These are phyloP conservation scores for Talaromyces sp. DNA, from an alignment of 2,329 filamentous ascomycete species.

Conservation along the genomic window DNA sequence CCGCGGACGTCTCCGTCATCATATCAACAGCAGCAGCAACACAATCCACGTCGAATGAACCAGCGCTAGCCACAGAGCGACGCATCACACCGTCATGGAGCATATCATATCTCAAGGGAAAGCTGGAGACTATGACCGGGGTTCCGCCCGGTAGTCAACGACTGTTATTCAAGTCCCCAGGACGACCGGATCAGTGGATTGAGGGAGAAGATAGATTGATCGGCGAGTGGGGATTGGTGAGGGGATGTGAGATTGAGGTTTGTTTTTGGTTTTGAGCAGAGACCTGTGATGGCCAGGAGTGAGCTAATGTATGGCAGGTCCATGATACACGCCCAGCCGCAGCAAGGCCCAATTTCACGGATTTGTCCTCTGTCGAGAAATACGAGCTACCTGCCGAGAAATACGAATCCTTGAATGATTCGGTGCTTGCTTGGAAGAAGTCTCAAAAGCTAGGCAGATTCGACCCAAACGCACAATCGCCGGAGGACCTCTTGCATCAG, in stretches of 20 bases:
- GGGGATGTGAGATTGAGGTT: slow-evolving; percentile 46
- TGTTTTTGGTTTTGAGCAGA: slow-evolving; percentile 15
- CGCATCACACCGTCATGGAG: slow-evolving; percentile 91
- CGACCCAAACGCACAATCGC: slow-evolving; percentile 74
- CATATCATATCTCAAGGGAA: slow-evolving; percentile 75
- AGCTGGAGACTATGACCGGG: slow-evolving; percentile 89
- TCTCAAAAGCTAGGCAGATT: slow-evolving; percentile 94
- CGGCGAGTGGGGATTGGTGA: slow-evolving; percentile 49
- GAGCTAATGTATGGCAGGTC: slow-evolving; percentile 54
- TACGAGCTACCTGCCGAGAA: slow-evolving; percentile 82
- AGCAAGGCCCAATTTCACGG: slow-evolving; percentile 74
- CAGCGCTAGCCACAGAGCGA: slow-evolving; percentile 68
- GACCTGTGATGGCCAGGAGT: not conserved
- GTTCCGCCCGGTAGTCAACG: slow-evolving; percentile 77
- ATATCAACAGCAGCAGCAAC: slow-evolving; percentile 31
- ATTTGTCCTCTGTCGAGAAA: slow-evolving; percentile 78
- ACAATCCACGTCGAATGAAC: slow-evolving; percentile 23
- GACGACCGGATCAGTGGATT: slow-evolving; percentile 58
- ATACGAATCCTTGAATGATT: slow-evolving; percentile 83
- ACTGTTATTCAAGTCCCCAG: slow-evolving; percentile 66
- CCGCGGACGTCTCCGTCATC: slow-evolving; percentile 39
- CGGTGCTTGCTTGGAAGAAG: slow-evolving; percentile 93
- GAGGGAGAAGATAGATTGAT: slow-evolving; percentile 67
- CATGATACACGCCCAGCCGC: slow-evolving; percentile 73
- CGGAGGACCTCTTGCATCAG: slow-evolving; percentile 68